phyloP scores from a whole-genome alignment of 2,329 filamentous ascomycete genomes.

The Sarocladium strictum region DNA sequence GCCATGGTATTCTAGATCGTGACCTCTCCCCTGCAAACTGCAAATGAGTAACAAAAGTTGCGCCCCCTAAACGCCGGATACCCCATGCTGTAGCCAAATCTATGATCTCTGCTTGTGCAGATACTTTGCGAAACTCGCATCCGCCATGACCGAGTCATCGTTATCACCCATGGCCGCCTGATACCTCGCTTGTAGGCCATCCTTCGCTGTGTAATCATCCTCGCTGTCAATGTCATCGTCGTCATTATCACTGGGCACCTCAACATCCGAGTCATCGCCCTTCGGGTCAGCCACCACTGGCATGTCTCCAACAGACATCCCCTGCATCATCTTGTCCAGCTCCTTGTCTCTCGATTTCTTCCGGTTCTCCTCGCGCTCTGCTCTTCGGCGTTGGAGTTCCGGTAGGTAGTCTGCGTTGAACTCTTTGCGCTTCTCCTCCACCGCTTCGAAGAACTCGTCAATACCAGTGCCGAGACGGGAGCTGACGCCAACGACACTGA shows the following conservation, averaged over 20 bases:
- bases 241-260: constrained; percentile 48
- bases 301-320: constrained; percentile 58
- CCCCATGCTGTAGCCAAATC: background rate
- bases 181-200: constrained; percentile 70
- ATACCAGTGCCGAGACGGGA: constrained; percentile 89
- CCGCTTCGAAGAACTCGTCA: constrained; percentile 88
- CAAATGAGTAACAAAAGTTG: background rate
- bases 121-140: constrained; percentile 59
- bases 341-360: constrained; percentile 69
- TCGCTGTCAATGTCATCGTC: constrained; percentile 54
- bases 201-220: constrained; percentile 54
- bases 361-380: constrained; percentile 72
- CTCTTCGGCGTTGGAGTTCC: constrained; percentile 73
- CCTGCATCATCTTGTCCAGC: constrained; percentile 88
- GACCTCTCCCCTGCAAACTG: background rate
- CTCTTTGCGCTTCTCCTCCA: constrained; percentile 79
- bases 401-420: constrained; percentile 89
- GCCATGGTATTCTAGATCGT: background rate
- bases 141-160: constrained; percentile 41
- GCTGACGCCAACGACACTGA: constrained; percentile 89
- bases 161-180: constrained; percentile 64
- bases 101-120: constrained; percentile 37
- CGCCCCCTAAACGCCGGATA: background rate
- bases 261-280: constrained; percentile 42
- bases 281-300: constrained; percentile 17